These are phyloP conservation scores for Pythium biforme DNA, from an alignment of 352 stramenopile species.

Conservation along the genomic window DNA sequence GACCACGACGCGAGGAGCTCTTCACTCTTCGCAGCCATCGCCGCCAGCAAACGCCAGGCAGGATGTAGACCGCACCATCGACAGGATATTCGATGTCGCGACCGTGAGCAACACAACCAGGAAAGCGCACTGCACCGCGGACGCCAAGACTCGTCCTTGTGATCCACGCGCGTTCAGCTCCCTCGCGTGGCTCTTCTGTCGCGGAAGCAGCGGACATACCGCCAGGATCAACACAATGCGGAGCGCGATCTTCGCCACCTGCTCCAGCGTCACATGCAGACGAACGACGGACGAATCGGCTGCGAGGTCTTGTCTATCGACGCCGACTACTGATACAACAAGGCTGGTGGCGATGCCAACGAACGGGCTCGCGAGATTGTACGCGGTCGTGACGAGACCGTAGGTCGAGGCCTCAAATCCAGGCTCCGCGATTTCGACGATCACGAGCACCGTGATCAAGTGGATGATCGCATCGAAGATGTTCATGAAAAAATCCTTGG, in stretches of 20 bases:
- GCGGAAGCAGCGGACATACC: conserved; percentile 18
- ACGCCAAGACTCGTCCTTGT: background rate
- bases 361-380: conserved; percentile 17
- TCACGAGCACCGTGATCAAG: conserved; percentile 12
- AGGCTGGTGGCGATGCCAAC: conserved; percentile 11
- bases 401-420: conserved; percentile 26
- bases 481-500: conserved; percentile 5
- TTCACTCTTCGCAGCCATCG: conserved; percentile 10
- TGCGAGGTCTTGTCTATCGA: background rate
- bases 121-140: conserved; percentile 5
- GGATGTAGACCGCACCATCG: conserved; percentile 12
- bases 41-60: conserved; percentile 24
- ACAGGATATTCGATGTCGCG: conserved; percentile 10
- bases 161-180: background rate
- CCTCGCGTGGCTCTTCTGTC: conserved; percentile 20
- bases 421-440: conserved; percentile 23
- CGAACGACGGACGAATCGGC: conserved; percentile 2
- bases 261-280: conserved; percentile 7
- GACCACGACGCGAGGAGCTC: no score
- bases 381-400: conserved; percentile 23
- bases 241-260: conserved; percentile 7
- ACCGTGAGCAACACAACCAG: conserved; percentile 1
- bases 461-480: conserved; percentile 9
- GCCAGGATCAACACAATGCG: conserved; percentile 13
- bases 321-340: background rate